Evolutionary conservation across 2,329 filamentous ascomycete genomes (phyloP), one percentile per base, ranked within the genome.

Genomic region (Xylaria arbuscula): DNA sequence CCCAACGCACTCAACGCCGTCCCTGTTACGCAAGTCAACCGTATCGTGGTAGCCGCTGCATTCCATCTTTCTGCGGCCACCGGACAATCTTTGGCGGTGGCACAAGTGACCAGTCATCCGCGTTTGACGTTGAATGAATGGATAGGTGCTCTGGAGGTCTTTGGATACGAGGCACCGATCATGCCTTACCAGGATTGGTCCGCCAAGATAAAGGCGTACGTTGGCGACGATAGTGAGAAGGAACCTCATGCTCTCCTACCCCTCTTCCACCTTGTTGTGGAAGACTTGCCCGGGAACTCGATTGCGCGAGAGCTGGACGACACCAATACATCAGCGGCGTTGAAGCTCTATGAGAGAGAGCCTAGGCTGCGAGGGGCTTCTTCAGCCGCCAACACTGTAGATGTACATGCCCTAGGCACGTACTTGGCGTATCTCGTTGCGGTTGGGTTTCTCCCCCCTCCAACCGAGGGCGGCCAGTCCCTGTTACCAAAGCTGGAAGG

Each of bases 1-100:
- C 80, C 85, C 78, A 98, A 97, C 83, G 93, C 93, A 0, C 89
- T 98, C 80, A 98, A 98, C 82, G 89, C 91, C 79, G 53, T 56
- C 0, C 53, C 53, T 9, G 53, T 56, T 1, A 3, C 34, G n/a
- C 53, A 24, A 5, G 53, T 56, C 34, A 38, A 10, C 3, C 34
- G 34, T 15, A 24, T 56, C 3, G 34, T 56, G 4, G 53, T 56
- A 3, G 53, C 34, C 11, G 53, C 36, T 7, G 53, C 2, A 15
- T 24, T 56, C 1, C 34, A 15, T 2, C 34, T 56, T 8, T 10
- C 53, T 15, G 7, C 19, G 3, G n/a, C 19, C 2, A 56, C 53
- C 32, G 53, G 34, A 5, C n/a, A 38, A 36, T 38, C 8, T 13
- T 9, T 22, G 1, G 10, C 9, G n/a, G 36, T 56, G 1, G 53